Evolutionary conservation across 2,329 filamentous ascomycete genomes (phyloP).

Genomic region (Hymenoscyphus albidus): DNA sequence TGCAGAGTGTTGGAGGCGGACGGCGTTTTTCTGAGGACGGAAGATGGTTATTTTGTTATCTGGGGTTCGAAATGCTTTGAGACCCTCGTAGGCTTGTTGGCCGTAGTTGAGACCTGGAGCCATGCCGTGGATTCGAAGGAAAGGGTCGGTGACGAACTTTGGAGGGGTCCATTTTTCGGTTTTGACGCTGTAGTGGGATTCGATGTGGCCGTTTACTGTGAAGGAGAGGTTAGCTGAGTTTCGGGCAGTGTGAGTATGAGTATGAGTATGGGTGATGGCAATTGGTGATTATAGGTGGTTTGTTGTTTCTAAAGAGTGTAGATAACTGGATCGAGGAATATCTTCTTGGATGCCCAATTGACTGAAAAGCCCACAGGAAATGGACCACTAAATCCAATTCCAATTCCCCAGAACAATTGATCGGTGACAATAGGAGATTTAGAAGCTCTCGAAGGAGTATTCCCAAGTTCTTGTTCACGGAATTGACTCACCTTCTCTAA

Average conservation of each 20-base stretch:
- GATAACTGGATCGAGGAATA: no score
- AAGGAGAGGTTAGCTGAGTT: slow-evolving; percentile 6
- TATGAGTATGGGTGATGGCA: not conserved
- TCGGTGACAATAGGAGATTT: slow-evolving; percentile 6
- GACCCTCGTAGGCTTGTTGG: slow-evolving; percentile 96
- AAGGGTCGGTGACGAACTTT: slow-evolving; percentile 76
- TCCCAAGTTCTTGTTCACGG: not conserved
- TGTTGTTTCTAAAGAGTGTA: no score
- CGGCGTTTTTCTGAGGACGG: slow-evolving; percentile 79
- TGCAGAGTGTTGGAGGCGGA: slow-evolving; percentile 79
- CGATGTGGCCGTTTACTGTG: slow-evolving; percentile 87
- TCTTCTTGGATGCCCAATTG: no score
- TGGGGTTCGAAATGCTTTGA: slow-evolving; percentile 88
- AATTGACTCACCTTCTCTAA: slow-evolving; percentile 67
- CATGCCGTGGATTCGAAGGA: slow-evolving; percentile 89
- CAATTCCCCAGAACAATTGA: not conserved
- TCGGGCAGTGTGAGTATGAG: not conserved
- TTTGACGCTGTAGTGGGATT: slow-evolving; percentile 73
- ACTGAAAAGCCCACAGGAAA: not conserved
- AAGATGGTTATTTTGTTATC: slow-evolving; percentile 76
- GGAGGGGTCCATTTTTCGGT: slow-evolving; percentile 76
- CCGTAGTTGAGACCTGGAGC: slow-evolving; percentile 94
- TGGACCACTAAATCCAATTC: not conserved
- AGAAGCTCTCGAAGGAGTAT: slow-evolving; percentile 13
- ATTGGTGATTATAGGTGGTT: not conserved